phyloP scores from a whole-genome alignment of 345 rosid genomes.

The Cardamine occulta region DNA sequence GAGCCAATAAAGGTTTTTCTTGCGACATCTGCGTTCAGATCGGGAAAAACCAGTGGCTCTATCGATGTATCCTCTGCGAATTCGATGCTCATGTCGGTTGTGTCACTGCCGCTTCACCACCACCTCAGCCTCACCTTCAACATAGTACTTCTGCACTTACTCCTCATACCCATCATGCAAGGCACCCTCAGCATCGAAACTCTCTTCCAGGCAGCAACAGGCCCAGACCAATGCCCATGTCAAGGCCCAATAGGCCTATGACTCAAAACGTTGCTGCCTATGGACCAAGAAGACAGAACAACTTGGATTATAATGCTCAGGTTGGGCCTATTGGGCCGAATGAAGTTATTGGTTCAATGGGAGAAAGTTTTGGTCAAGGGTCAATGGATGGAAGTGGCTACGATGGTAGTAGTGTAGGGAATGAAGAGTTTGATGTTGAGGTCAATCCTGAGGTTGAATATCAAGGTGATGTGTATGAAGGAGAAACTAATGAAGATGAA shows the following conservation, averaged over 20 bases:
- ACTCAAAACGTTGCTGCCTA: not conserved
- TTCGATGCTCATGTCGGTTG: constrained; percentile 69
- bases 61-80: constrained; percentile 55
- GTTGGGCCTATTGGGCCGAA: not conserved
- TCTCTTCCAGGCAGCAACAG: constrained; percentile 12
- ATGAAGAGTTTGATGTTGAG: constrained; percentile 26
- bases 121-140: constrained; percentile 38
- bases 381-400: constrained; percentile 22
- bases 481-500: constrained; percentile 6
- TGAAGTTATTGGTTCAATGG: not conserved
- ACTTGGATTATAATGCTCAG: constrained; percentile 5
- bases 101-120: constrained; percentile 3
- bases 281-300: constrained; percentile 30
- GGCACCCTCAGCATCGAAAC: constrained; percentile 12
- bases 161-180: constrained; percentile 5
- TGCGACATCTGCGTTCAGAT: constrained; percentile 55
- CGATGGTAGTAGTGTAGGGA: constrained; percentile 8
- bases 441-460: constrained; percentile 30
- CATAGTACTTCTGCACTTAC: constrained; percentile 38
- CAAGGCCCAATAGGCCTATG: not conserved
- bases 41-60: constrained; percentile 65
- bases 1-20: constrained; percentile 52
- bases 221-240: constrained; percentile 19
- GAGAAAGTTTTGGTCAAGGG: constrained; percentile 31
- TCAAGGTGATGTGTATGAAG: constrained; percentile 26